Evolutionary conservation across 345 rosid genomes (phyloP).

Genomic region (Salix exigua): DNA sequence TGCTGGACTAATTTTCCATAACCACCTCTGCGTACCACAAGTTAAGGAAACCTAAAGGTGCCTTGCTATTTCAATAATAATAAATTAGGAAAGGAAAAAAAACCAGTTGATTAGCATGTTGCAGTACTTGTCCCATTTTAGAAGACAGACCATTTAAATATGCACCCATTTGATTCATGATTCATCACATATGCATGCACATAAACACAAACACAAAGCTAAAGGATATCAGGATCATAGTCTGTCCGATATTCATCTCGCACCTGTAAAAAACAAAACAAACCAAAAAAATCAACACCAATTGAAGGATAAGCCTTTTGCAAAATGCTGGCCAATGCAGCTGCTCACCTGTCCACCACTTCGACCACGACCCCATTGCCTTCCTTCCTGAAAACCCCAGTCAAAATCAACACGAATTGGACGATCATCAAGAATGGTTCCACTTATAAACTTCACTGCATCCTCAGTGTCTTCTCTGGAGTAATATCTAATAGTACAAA

Average conservation of each 20-base stretch:
- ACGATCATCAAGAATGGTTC: slow-evolving; percentile 94
- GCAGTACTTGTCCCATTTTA: not conserved
- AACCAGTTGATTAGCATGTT: not conserved
- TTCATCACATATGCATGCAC: not conserved
- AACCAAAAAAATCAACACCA: slow-evolving; percentile 2
- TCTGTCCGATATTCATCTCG: slow-evolving; percentile 99
- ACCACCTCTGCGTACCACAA: slow-evolving; percentile 83
- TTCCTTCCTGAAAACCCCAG: slow-evolving; percentile 97
- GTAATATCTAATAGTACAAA: slow-evolving; percentile 51
- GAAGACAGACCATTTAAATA: not conserved
- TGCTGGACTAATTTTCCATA: slow-evolving; percentile 91
- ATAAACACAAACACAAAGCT: not conserved
- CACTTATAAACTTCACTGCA: slow-evolving; percentile 90
- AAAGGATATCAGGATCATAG: slow-evolving; percentile 99
- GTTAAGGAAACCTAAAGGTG: slow-evolving; percentile 38
- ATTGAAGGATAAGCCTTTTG: not conserved
- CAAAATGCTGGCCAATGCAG: slow-evolving; percentile 5
- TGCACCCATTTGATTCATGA: not conserved
- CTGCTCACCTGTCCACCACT: slow-evolving; percentile 89
- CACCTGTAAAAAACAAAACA: slow-evolving; percentile 46
- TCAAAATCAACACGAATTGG: slow-evolving; percentile 98
- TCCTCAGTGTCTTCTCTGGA: slow-evolving; percentile 97
- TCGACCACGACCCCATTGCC: slow-evolving; percentile 99
- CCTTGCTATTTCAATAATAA: slow-evolving; percentile 1
- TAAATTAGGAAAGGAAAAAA: not conserved